A percentile compares a stretch with the other conserved stretches of the same genome.
Evolutionary conservation across 192 early-diverging fungal species (phyloP).

Genomic region (Coemansia sp.): DNA sequence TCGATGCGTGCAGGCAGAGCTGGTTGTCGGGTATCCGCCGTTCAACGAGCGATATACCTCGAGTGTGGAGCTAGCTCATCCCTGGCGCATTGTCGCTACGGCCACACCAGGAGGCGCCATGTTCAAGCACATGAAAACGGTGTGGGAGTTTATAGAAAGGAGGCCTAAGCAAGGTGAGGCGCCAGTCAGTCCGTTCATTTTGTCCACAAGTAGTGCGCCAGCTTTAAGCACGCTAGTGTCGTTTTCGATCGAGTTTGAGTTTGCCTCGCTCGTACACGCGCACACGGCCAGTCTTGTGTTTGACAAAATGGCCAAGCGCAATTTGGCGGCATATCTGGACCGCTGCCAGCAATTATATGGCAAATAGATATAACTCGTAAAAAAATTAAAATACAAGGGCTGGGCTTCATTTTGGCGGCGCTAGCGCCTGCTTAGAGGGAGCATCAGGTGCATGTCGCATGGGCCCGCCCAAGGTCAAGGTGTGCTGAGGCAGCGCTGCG

Average conservation of each 20-base stretch:
- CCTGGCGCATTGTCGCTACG: constrained; percentile 62
- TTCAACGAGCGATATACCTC: constrained; percentile 81
- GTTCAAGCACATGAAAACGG: constrained; percentile 41
- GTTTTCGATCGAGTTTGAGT: constrained; percentile 82
- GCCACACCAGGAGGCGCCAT: constrained; percentile 42
- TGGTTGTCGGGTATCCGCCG: constrained; percentile 78
- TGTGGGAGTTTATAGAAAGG: constrained; percentile 37
- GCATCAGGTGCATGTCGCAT: constrained; percentile 4
- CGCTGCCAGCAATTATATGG: constrained; percentile 41
- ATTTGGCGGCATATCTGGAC: constrained; percentile 35
- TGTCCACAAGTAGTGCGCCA: background rate
- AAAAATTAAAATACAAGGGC: background rate
- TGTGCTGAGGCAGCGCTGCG: constrained; percentile 7
- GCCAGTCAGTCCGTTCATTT: constrained; percentile 12
- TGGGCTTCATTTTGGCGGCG: background rate
- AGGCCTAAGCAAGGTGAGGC: background rate
- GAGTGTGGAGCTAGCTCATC: constrained; percentile 66
- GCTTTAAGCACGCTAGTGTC: constrained; percentile 53
- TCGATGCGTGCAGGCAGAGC: constrained; percentile 64
- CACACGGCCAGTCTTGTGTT: constrained; percentile 80
- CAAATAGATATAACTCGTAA: constrained; percentile 8
- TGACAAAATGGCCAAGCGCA: constrained; percentile 66
- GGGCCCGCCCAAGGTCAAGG: background rate
- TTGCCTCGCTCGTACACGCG: constrained; percentile 76
- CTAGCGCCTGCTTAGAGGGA: background rate